Evolutionary conservation across 2,329 filamentous ascomycete genomes (phyloP), one percentile per base, ranked within the genome.

Genomic region (Penicillium sp.): DNA sequence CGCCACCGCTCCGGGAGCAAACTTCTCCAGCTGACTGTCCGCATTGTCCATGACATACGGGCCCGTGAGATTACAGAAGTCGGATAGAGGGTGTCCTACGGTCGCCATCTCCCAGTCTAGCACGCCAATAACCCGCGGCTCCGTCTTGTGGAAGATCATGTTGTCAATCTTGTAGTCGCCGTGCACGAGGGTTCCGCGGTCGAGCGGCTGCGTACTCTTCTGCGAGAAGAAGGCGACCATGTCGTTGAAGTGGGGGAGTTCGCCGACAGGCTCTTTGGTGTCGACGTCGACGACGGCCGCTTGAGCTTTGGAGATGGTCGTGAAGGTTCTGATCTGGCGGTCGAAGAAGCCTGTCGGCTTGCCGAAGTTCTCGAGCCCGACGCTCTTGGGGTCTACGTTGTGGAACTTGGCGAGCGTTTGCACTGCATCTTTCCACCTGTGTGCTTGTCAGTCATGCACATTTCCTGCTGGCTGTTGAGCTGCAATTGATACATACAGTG

Each of bases 41-140:
- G 58, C 67, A 27, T 63, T 63, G 36, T 62, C 64, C 31, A 71
- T 56, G 41, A 64, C 63, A 57, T 69, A 73, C 4, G 73, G 68
- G 42, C 71, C 67, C 46, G 69, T 75, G 60, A 97, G 77, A 71
- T 97, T 97, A 69, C 85, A 84, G 34, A 97, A 76, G 67, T 99
- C 93, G 5, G 88, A 92, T 18, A 97, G 80, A 1, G 93, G 93
- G 69, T 99, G 92, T n/a, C 93, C 93, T 46, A 96, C 85, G 0
- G 93, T 97, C 30, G 89, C 90, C 89, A 99, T 95, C 75, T 97
- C 93, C 92, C 92, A 97, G 73, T 99, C 93, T 5, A 97, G 74
- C 46, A 97, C 90, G 3, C 92, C 93, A 70, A 97, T 91, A 11
- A 97, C 91, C 45, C 84, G 78, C 5, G 91, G 83, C 68, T 92